Percentiles rank a stretch among this genome's conserved stretches.
Conservation (phyloP, 2,329 filamentous ascomycete genomes). For the Pochonia chlamydosporia region DNA sequence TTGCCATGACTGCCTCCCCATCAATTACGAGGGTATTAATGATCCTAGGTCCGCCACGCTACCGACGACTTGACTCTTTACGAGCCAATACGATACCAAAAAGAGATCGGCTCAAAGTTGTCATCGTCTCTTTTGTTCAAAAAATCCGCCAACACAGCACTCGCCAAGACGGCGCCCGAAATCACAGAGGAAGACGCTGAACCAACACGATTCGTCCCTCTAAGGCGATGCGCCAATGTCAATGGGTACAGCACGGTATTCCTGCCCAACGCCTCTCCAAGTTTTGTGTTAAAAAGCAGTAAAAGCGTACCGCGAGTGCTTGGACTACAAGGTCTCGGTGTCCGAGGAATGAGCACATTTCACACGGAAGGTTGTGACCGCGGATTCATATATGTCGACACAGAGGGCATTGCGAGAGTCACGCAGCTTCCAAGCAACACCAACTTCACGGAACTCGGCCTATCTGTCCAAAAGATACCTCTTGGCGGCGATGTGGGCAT, state of each 20-base stretch:
- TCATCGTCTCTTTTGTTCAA: constrained; percentile 63
- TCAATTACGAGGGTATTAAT: too few relatives aligned
- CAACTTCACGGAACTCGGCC: constrained; percentile 67
- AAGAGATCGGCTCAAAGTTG: constrained; percentile 33
- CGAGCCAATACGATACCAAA: constrained; percentile 60
- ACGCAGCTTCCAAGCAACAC: constrained; percentile 63
- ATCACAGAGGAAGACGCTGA: constrained; percentile 45
- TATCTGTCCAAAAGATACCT: constrained; percentile 66
- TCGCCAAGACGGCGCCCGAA: constrained; percentile 53
- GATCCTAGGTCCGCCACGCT: constrained; percentile 58
- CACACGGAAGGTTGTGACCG: constrained; percentile 71
- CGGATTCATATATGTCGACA: constrained; percentile 79
- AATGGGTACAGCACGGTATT: constrained; percentile 77
- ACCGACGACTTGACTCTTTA: constrained; percentile 84
- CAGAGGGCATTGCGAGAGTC: constrained; percentile 64
- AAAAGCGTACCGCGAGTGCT: constrained; percentile 71
- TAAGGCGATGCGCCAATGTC: constrained; percentile 58
- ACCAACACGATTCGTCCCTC: constrained; percentile 41
- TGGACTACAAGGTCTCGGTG: constrained; percentile 61
- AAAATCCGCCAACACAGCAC: constrained; percentile 63
- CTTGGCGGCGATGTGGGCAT: constrained; percentile 66
- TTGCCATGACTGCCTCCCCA: too few relatives aligned
- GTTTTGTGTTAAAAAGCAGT: constrained; percentile 76
- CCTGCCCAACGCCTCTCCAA: constrained; percentile 71
- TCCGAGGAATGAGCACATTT: constrained; percentile 69